These are phyloP conservation scores for Hypoxylon sp. DNA, from an alignment of 2,329 filamentous ascomycete species.

Conservation along the genomic window DNA sequence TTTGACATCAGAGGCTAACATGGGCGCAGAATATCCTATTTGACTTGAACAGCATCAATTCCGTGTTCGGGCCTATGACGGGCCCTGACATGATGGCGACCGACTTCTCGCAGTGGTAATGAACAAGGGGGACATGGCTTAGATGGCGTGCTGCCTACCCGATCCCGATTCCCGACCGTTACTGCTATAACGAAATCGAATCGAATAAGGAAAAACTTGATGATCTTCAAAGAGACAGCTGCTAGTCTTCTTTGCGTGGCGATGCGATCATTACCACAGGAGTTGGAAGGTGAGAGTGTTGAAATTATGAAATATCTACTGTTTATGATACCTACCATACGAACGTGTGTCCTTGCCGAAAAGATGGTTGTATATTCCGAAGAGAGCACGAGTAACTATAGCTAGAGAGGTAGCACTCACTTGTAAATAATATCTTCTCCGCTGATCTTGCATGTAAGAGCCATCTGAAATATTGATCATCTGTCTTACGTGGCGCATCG, in stretches of 20 bases:
- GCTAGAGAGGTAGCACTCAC: no score
- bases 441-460: no score
- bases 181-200: neutral
- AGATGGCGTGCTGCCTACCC: neutral
- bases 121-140: neutral
- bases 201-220: neutral
- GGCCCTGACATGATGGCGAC: constrained; percentile 12
- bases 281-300: neutral
- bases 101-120: constrained; percentile 25
- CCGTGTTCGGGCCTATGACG: constrained; percentile 24
- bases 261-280: neutral
- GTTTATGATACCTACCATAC: neutral
- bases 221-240: neutral
- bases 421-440: no score
- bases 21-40: constrained; percentile 35
- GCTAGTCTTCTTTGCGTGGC: neutral
- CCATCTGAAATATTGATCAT: no score
- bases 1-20: neutral
- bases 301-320: neutral
- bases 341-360: no score
- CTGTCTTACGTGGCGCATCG: no score
- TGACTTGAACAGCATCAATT: constrained; percentile 39
- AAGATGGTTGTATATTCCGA: no score
- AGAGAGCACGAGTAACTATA: no score
- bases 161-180: no score